Conservation (phyloP, 805 yeast genomes). For the Starmerella potacharoeniae region DNA sequence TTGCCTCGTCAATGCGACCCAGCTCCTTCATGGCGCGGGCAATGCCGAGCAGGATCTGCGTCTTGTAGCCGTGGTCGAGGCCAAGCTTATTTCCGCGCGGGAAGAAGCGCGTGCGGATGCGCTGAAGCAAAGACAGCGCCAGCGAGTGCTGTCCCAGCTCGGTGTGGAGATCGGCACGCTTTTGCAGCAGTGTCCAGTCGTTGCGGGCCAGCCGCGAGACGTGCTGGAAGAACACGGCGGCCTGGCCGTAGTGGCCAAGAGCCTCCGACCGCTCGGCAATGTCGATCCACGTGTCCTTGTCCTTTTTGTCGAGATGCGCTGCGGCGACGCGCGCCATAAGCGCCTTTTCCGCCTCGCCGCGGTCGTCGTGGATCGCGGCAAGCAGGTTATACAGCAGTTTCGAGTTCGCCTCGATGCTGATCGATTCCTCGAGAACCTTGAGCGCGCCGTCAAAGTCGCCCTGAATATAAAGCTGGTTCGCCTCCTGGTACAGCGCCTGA, state of each 20-base stretch:
- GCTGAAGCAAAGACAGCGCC: slow-evolving; percentile 24
- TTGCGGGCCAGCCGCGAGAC: slow-evolving; percentile 78
- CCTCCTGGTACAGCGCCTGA: slow-evolving; percentile 19
- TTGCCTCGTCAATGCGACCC: slow-evolving; percentile 20
- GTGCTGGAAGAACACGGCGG: slow-evolving; percentile 51
- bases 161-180: slow-evolving; percentile 40
- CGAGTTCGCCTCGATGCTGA: slow-evolving; percentile 25
- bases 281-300: slow-evolving; percentile 76
- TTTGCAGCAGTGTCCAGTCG: slow-evolving; percentile 69
- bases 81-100: slow-evolving; percentile 6
- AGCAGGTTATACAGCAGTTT: slow-evolving; percentile 26
- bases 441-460: slow-evolving; percentile 25
- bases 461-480: slow-evolving; percentile 16
- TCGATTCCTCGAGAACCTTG: slow-evolving; percentile 26
- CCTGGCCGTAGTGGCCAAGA: slow-evolving; percentile 53
- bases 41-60: slow-evolving; percentile 23
- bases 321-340: slow-evolving; percentile 36
- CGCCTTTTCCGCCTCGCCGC: slow-evolving; percentile 29
- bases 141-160: slow-evolving; percentile 22
- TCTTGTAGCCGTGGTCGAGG: slow-evolving; percentile 39
- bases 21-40: slow-evolving; percentile 17
- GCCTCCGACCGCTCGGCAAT: slow-evolving; percentile 71
- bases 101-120: slow-evolving; percentile 20
- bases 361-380: slow-evolving; percentile 39
- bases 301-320: slow-evolving; percentile 59